Percentiles rank a stretch among this genome's conserved stretches.
phyloP scores from a whole-genome alignment of 2,329 filamentous ascomycete species.

The Hypoxylon sp. region DNA sequence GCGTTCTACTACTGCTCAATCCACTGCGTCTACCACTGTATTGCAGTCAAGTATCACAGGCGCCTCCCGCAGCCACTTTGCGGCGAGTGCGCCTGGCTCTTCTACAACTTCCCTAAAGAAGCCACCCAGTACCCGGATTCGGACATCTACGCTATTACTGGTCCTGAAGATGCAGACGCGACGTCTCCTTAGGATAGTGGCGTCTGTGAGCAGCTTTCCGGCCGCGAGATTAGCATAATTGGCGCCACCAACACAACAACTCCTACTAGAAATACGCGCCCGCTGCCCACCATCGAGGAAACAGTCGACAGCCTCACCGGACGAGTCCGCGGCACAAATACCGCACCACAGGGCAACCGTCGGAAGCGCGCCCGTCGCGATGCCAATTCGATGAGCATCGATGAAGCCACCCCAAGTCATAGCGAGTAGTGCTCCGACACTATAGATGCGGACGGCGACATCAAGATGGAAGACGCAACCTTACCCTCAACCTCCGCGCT shows the following conservation, averaged over 20 bases:
- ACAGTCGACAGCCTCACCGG: conserved; percentile 19
- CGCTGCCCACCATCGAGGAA: conserved; percentile 12
- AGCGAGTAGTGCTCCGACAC: conserved; percentile 29
- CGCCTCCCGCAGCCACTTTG: conserved; percentile 39
- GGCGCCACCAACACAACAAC: not conserved
- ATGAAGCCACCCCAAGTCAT: not conserved
- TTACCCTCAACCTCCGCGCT: not conserved
- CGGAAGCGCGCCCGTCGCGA: not conserved
- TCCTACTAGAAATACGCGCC: not conserved
- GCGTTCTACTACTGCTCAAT: conserved; percentile 46
- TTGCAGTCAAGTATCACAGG: conserved; percentile 26
- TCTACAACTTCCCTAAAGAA: conserved; percentile 40
- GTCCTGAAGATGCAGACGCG: conserved; percentile 1
- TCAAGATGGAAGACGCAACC: conserved; percentile 35
- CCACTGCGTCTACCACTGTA: conserved; percentile 44
- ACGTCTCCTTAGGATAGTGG: not conserved
- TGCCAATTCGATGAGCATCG: conserved; percentile 1
- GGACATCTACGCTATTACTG: conserved; percentile 24
- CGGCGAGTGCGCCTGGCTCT: conserved; percentile 48
- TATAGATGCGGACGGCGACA: conserved; percentile 33
- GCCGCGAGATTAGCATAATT: not conserved
- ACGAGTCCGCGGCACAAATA: not conserved
- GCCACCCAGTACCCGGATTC: conserved; percentile 31
- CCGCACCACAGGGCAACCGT: not conserved
- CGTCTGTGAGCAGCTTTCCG: not conserved